phyloP scores from a whole-genome alignment of 768 basidiomycete genomes.

The Russula olivacea region DNA sequence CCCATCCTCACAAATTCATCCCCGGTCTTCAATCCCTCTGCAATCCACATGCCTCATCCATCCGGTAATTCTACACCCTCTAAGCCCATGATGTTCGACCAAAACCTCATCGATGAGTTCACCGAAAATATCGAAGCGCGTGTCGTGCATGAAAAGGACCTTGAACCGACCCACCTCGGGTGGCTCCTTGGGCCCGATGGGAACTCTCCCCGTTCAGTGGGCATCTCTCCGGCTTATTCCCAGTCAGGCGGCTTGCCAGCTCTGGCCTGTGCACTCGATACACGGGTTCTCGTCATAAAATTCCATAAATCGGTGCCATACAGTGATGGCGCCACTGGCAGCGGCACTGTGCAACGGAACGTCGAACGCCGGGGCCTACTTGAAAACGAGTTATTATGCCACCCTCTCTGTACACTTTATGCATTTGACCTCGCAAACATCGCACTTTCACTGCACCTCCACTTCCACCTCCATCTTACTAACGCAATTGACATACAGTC shows the following conservation, averaged over 20 bases:
- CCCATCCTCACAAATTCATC: neutral
- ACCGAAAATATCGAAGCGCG: conserved; percentile 25
- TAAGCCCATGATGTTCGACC: conserved; percentile 11
- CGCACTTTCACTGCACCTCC: conserved; percentile 42
- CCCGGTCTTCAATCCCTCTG: neutral
- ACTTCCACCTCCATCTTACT: conserved; percentile 39
- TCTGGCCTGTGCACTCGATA: conserved; percentile 42
- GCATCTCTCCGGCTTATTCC: conserved; percentile 48
- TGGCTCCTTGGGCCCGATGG: conserved; percentile 16
- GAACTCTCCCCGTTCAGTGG: conserved; percentile 34
- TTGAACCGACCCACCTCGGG: conserved; percentile 24
- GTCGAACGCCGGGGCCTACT: conserved; percentile 31
- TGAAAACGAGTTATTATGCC: conserved; percentile 42
- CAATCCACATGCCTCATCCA: neutral
- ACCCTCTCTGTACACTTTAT: conserved; percentile 39
- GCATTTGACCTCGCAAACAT: conserved; percentile 52
- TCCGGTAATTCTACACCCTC: neutral
- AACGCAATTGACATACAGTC: conserved; percentile 57
- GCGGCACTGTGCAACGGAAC: conserved; percentile 14
- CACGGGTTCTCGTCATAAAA: conserved; percentile 27
- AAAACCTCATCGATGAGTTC: conserved; percentile 30
- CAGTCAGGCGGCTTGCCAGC: conserved; percentile 38
- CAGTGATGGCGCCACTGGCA: neutral
- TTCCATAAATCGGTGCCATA: conserved; percentile 18
- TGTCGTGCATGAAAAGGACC: conserved; percentile 25